Evolutionary conservation across 345 rosid genomes (phyloP).

Genomic region (Hypericum perforatum): DNA sequence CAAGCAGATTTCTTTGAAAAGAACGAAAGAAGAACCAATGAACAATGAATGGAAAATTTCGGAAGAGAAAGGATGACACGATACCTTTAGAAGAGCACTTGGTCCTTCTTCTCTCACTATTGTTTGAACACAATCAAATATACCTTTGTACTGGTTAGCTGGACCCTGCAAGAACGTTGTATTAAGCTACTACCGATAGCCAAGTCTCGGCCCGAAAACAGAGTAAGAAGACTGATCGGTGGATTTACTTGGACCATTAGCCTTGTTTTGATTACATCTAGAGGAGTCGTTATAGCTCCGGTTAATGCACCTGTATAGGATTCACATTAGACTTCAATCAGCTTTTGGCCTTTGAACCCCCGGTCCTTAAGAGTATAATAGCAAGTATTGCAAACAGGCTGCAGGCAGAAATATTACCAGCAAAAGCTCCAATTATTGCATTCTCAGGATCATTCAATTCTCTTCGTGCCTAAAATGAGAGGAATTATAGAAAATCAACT

Average conservation of each 20-base stretch:
- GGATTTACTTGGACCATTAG: slow-evolving; percentile 80
- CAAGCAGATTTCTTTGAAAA: too few relatives aligned
- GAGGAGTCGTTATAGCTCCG: slow-evolving; percentile 95
- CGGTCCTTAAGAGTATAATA: too few relatives aligned
- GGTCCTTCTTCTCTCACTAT: background rate
- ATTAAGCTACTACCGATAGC: too few relatives aligned
- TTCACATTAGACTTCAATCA: background rate
- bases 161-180: background rate
- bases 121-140: background rate
- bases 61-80: background rate
- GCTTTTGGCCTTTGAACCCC: background rate
- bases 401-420: slow-evolving; percentile 37
- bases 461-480: slow-evolving; percentile 52
- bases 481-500: background rate
- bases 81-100: background rate
- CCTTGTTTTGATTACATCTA: slow-evolving; percentile 93
- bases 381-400: background rate
- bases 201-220: too few relatives aligned
- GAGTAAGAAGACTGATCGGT: too few relatives aligned
- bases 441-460: slow-evolving; percentile 87
- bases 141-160: background rate
- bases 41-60: background rate
- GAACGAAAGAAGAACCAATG: too few relatives aligned
- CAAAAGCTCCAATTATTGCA: slow-evolving; percentile 83
- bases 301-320: slow-evolving; percentile 63